These are phyloP conservation scores for Penicillium capsulatum DNA, from an alignment of 2,329 filamentous ascomycete species.

Conservation along the genomic window DNA sequence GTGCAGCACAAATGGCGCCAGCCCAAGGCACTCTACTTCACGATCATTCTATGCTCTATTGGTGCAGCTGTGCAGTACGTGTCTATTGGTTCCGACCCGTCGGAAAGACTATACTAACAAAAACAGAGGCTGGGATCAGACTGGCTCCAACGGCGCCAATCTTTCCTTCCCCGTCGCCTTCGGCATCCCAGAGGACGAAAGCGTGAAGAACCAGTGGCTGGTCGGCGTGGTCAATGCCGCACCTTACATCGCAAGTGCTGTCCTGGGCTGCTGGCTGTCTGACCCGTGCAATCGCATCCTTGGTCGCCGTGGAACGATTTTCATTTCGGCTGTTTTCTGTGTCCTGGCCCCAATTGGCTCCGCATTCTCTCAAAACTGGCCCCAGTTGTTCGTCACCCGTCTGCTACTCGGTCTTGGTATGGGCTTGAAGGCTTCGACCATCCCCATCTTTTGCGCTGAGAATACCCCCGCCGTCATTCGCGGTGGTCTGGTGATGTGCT, in stretches of 20 bases:
- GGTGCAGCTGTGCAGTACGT: constrained; percentile 50
- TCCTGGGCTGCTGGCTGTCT: constrained; percentile 61
- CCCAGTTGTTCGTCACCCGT: constrained; percentile 54
- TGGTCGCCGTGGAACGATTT: constrained; percentile 62
- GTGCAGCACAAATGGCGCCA: constrained; percentile 50
- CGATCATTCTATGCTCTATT: constrained; percentile 51
- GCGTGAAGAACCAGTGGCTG: constrained; percentile 52
- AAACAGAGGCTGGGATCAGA: constrained; percentile 32
- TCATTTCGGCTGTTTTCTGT: constrained; percentile 60
- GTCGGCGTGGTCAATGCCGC: constrained; percentile 64
- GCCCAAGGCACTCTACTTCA: constrained; percentile 47
- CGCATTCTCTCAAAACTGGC: constrained; percentile 57
- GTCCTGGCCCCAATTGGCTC: constrained; percentile 66
- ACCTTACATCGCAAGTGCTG: constrained; percentile 51
- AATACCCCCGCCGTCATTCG: constrained; percentile 54
- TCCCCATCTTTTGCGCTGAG: constrained; percentile 54
- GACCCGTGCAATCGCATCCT: constrained; percentile 59
- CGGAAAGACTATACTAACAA: constrained; percentile 4
- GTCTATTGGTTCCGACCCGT: not conserved
- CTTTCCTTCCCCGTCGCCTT: constrained; percentile 48
- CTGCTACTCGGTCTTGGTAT: constrained; percentile 59
- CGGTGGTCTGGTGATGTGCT: constrained; percentile 55
- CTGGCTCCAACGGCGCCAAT: constrained; percentile 44
- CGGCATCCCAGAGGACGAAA: constrained; percentile 41
- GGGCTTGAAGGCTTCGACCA: constrained; percentile 57